phyloP scores from a whole-genome alignment of 164 flowering plant species.

The Pachysandra terminalis region DNA sequence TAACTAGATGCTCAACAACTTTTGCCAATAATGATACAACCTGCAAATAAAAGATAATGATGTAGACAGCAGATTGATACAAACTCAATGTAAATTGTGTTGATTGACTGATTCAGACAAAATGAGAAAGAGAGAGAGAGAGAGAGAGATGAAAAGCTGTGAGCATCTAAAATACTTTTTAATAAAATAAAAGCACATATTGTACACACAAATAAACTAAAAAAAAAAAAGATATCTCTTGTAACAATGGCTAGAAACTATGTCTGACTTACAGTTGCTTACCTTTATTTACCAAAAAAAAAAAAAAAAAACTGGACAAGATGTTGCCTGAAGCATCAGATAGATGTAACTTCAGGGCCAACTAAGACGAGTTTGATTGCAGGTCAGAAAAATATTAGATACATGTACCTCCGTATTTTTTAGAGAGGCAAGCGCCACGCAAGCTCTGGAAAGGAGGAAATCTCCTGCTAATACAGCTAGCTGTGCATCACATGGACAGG shows the following conservation, averaged over 20 bases:
- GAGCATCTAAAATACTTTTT: too few relatives aligned
- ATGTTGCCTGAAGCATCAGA: too few relatives aligned
- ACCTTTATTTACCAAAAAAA: too few relatives aligned
- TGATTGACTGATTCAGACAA: background rate
- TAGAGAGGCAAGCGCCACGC: conserved; percentile 85
- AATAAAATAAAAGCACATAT: too few relatives aligned
- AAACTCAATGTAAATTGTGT: background rate
- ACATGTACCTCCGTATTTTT: conserved; percentile 70
- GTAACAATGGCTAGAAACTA: too few relatives aligned
- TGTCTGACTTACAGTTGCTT: too few relatives aligned
- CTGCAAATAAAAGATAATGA: conserved; percentile 30
- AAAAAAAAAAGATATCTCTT: too few relatives aligned
- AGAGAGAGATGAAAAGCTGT: background rate
- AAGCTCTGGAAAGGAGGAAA: conserved; percentile 94
- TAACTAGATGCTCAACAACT: conserved; percentile 91
- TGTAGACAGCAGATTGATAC: background rate
- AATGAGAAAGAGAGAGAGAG: background rate
- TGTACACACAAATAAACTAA: too few relatives aligned
- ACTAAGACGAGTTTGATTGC: background rate
- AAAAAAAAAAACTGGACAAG: too few relatives aligned
- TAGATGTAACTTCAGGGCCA: background rate
- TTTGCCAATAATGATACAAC: conserved; percentile 75
- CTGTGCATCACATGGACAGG: conserved; percentile 43
- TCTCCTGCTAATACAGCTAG: conserved; percentile 92
- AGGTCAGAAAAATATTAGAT: background rate